Evolutionary conservation across 2,329 filamentous ascomycete species (phyloP).

Genomic region (Leptographium lundbergii): DNA sequence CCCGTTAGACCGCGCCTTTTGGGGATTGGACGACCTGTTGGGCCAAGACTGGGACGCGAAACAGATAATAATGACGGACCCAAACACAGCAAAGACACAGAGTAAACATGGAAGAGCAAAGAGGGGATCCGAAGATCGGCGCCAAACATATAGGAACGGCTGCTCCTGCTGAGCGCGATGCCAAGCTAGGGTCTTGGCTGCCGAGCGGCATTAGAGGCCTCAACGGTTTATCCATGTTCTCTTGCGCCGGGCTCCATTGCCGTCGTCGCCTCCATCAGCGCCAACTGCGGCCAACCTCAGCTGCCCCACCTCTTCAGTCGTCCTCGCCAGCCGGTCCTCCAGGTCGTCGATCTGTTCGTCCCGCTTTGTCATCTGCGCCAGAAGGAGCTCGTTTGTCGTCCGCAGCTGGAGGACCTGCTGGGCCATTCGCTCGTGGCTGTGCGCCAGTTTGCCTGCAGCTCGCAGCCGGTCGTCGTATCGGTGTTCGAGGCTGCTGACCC

Average conservation of each 20-base stretch:
- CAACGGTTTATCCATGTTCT: neutral
- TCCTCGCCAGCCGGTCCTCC: neutral
- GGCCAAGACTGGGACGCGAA: too few species aligned
- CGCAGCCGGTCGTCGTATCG: slow-evolving; percentile 10
- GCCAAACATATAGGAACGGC: too few species aligned
- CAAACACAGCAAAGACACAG: too few species aligned
- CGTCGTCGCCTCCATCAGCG: too few species aligned
- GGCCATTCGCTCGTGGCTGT: slow-evolving; percentile 3
- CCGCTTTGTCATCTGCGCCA: neutral
- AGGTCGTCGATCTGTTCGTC: neutral
- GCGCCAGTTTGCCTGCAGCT: slow-evolving; percentile 3
- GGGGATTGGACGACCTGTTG: too few species aligned
- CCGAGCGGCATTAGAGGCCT: too few species aligned
- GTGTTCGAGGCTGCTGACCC: slow-evolving; percentile 23
- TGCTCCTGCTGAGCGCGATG: too few species aligned
- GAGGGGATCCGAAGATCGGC: too few species aligned
- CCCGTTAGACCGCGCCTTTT: too few species aligned
- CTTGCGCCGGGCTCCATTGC: neutral
- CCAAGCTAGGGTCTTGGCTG: too few species aligned
- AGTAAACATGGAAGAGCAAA: too few species aligned
- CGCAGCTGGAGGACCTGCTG: slow-evolving; percentile 1
- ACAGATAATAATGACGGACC: too few species aligned
- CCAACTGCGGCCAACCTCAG: neutral
- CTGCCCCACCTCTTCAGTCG: neutral
- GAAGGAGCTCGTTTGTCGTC: slow-evolving; percentile 5